These are phyloP conservation scores for Parsonsia alboflavescens DNA, from an alignment of 257 asterid genomes.

Conservation along the genomic window DNA sequence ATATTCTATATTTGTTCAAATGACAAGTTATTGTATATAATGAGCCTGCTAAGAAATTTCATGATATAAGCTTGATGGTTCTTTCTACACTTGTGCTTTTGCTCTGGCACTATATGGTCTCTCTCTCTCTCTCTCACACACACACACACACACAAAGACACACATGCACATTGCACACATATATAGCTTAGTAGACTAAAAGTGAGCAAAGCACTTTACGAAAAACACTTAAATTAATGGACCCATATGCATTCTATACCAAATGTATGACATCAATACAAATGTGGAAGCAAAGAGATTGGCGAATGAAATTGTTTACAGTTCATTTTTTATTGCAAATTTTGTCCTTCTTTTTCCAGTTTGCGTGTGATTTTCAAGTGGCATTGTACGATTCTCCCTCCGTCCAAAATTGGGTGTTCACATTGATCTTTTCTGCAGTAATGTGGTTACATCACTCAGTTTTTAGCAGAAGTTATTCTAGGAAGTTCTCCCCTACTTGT, in stretches of 20 bases:
- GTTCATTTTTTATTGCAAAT: neutral
- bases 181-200: neutral
- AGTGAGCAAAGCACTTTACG: neutral
- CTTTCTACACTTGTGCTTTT: neutral
- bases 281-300: slow-evolving; percentile 1
- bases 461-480: neutral
- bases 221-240: neutral
- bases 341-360: neutral
- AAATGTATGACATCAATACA: neutral
- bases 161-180: too few relatives aligned
- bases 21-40: neutral
- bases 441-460: neutral
- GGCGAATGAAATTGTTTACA: neutral
- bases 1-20: neutral
- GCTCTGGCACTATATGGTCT: neutral
- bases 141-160: too few relatives aligned
- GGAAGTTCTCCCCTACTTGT: neutral
- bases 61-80: neutral
- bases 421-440: neutral
- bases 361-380: neutral
- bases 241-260: neutral
- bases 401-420: too few relatives aligned
- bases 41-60: neutral
- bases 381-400: neutral
- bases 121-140: neutral